Evolutionary conservation across 139 green algal genomes (phyloP).

Genomic region (Pedinophyceae sp.): DNA sequence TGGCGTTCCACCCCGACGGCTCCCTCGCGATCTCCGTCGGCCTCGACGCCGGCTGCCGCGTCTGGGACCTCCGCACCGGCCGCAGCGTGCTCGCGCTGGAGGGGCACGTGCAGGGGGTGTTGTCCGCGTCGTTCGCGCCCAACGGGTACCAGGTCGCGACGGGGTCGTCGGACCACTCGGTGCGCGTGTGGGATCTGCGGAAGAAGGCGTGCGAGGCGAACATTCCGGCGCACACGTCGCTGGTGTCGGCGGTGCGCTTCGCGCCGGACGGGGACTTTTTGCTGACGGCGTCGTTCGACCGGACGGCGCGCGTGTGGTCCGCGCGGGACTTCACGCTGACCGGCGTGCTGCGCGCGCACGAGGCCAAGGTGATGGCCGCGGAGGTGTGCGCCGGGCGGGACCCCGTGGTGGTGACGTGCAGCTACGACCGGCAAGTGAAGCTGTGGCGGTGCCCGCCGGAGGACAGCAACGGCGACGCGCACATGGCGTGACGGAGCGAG

Average conservation of each 20-base stretch:
- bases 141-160: constrained; percentile 56
- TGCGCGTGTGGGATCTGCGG: constrained; percentile 77
- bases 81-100: constrained; percentile 57
- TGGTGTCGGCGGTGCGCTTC: constrained; percentile 32
- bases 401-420: constrained; percentile 38
- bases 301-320: constrained; percentile 42
- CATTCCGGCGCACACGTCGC: constrained; percentile 56
- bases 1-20: constrained; percentile 83
- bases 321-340: constrained; percentile 34
- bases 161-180: constrained; percentile 4
- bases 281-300: constrained; percentile 61
- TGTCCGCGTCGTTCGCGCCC: constrained; percentile 69
- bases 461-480: no score
- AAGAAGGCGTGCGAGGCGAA: constrained; percentile 51
- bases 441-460: no score
- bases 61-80: constrained; percentile 87
- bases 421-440: constrained; percentile 76
- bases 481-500: no score
- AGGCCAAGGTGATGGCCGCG: constrained; percentile 78
- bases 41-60: constrained; percentile 52
- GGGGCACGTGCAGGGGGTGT: constrained; percentile 77
- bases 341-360: constrained; percentile 40
- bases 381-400: constrained; percentile 37
- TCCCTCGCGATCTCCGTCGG: constrained; percentile 51
- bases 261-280: constrained; percentile 39